These are phyloP conservation scores for Penstemon davidsonii DNA, from an alignment of 257 asterid genomes.

Conservation along the genomic window DNA sequence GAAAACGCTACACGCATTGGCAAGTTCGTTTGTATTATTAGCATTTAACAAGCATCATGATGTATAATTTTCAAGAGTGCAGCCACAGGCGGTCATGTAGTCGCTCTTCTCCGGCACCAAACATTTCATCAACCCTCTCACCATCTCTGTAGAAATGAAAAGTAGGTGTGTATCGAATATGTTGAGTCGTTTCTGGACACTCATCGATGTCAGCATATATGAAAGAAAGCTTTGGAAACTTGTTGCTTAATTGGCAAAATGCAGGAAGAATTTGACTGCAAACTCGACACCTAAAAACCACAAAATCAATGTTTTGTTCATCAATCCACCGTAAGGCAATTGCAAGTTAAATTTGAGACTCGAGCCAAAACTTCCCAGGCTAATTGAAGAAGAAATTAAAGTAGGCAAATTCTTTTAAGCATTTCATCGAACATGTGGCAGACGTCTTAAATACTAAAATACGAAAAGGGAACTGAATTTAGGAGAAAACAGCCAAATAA, in stretches of 20 bases:
- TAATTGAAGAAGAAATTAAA: too few relatives aligned
- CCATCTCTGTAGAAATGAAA: slow-evolving; percentile 86
- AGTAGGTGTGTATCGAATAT: slow-evolving; percentile 80
- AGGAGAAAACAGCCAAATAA: background rate
- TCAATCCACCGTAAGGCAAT: background rate
- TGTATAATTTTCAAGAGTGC: slow-evolving; percentile 48
- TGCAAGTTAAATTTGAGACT: background rate
- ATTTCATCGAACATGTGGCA: slow-evolving; percentile 43
- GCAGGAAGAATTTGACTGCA: slow-evolving; percentile 83
- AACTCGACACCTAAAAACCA: slow-evolving; percentile 63
- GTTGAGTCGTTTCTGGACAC: slow-evolving; percentile 85
- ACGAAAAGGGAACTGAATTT: background rate
- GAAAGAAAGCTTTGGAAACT: slow-evolving; percentile 68
- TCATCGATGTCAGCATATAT: slow-evolving; percentile 89
- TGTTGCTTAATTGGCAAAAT: slow-evolving; percentile 55
- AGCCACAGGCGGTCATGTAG: slow-evolving; percentile 90
- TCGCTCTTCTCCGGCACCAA: slow-evolving; percentile 88
- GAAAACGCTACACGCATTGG: too few relatives aligned
- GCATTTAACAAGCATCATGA: background rate
- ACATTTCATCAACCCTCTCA: slow-evolving; percentile 91
- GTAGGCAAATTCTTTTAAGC: slow-evolving; percentile 12
- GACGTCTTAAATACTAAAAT: background rate
- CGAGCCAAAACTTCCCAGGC: too few relatives aligned
- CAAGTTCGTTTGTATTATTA: too few relatives aligned
- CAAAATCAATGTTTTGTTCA: background rate